Evolutionary conservation across 2,329 filamentous ascomycete genomes (phyloP).

Genomic region (Didymella keratinophila): DNA sequence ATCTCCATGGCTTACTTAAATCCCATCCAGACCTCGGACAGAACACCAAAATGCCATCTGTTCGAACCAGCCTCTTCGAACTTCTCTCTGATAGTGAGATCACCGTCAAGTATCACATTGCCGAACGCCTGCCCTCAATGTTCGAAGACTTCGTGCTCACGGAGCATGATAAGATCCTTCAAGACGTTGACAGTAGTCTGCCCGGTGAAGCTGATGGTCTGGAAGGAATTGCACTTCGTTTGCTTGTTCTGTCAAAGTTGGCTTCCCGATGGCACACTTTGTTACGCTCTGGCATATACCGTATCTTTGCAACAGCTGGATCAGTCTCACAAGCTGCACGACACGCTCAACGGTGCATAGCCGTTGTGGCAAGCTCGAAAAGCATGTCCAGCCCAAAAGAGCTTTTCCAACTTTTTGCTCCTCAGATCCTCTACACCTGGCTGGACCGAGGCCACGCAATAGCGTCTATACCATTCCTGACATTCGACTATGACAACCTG

Average conservation of each 20-base stretch:
- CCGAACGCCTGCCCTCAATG: slow-evolving; percentile 72
- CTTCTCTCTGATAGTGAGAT: slow-evolving; percentile 73
- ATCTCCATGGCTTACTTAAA: slow-evolving; percentile 76
- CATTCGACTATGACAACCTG: slow-evolving; percentile 80
- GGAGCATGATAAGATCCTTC: slow-evolving; percentile 82
- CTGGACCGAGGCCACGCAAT: slow-evolving; percentile 67
- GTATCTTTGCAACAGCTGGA: slow-evolving; percentile 90
- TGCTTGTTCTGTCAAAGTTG: slow-evolving; percentile 77
- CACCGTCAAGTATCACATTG: slow-evolving; percentile 77
- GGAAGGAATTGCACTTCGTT: slow-evolving; percentile 85
- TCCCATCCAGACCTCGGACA: slow-evolving; percentile 72
- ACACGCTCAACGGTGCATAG: slow-evolving; percentile 78
- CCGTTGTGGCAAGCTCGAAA: slow-evolving; percentile 70
- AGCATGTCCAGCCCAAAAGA: slow-evolving; percentile 70
- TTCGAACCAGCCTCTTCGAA: slow-evolving; percentile 75
- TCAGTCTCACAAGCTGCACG: slow-evolving; percentile 69
- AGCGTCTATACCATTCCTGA: slow-evolving; percentile 73
- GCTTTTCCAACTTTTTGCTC: slow-evolving; percentile 83
- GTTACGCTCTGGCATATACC: slow-evolving; percentile 85
- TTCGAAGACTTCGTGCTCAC: slow-evolving; percentile 85
- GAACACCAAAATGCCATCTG: slow-evolving; percentile 65
- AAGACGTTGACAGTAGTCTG: slow-evolving; percentile 82
- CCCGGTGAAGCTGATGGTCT: slow-evolving; percentile 73
- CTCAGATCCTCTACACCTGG: slow-evolving; percentile 93
- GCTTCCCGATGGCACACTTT: slow-evolving; percentile 87